A percentile compares a stretch with the other conserved stretches of the same genome.
phyloP scores from a whole-genome alignment of 2,329 filamentous ascomycete species.

The Fusarium cicatricum region DNA sequence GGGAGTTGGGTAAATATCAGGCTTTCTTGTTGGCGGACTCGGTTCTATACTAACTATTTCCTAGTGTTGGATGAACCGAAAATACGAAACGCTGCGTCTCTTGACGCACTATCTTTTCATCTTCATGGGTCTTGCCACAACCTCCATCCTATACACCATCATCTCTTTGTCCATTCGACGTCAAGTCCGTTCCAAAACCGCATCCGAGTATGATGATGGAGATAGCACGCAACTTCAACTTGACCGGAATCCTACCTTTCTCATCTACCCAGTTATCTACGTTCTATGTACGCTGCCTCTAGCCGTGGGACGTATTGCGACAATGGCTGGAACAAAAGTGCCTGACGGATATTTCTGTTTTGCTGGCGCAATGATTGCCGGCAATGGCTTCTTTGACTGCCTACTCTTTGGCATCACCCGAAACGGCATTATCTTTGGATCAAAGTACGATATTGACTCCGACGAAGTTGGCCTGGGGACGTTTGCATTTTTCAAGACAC shows the following conservation, averaged over 20 bases:
- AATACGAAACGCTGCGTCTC: slow-evolving; percentile 63
- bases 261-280: slow-evolving; percentile 75
- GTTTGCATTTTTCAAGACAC: slow-evolving; percentile 59
- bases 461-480: slow-evolving; percentile 60
- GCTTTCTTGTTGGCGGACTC: fast-evolving
- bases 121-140: slow-evolving; percentile 53
- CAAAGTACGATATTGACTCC: slow-evolving; percentile 46
- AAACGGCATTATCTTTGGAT: slow-evolving; percentile 60
- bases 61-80: slow-evolving; percentile 69
- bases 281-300: slow-evolving; percentile 73
- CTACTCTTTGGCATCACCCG: slow-evolving; percentile 61
- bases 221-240: slow-evolving; percentile 28
- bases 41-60: slow-evolving; percentile 7
- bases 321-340: slow-evolving; percentile 63
- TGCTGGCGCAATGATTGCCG: slow-evolving; percentile 65
- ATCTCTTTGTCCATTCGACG: slow-evolving; percentile 52
- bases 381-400: slow-evolving; percentile 64
- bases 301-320: slow-evolving; percentile 68
- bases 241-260: slow-evolving; percentile 61
- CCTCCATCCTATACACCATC: slow-evolving; percentile 50
- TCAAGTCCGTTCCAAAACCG: slow-evolving; percentile 24
- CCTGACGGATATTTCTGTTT: slow-evolving; percentile 65
- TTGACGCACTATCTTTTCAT: slow-evolving; percentile 73
- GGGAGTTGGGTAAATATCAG: slow-evolving; percentile 63
- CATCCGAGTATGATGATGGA: slow-evolving; percentile 14